A percentile compares a stretch with the other conserved stretches of the same genome.
Evolutionary conservation across 2,329 filamentous ascomycete genomes (phyloP).

Genomic region (Apiospora pterosperma): DNA sequence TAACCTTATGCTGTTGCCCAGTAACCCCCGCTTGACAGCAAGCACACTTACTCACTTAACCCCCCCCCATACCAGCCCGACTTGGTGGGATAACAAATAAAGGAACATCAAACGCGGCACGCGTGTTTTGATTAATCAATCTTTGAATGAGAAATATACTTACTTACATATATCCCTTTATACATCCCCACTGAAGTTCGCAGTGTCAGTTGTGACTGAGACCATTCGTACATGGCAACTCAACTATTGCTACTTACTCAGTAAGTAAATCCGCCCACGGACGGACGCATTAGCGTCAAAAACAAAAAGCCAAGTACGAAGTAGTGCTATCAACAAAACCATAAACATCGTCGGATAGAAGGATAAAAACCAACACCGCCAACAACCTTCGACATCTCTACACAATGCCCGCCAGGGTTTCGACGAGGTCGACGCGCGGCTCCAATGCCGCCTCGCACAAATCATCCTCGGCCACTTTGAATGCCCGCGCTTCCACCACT

Average conservation of each 20-base stretch:
- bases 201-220: background rate
- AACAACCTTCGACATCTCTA: constrained; percentile 5
- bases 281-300: background rate
- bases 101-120: background rate
- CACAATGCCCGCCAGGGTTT: constrained; percentile 48
- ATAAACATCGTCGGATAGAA: constrained; percentile 9
- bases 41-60: background rate
- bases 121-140: background rate
- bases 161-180: background rate
- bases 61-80: too few species aligned
- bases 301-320: background rate
- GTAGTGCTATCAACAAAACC: constrained; percentile 13
- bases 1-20: too few species aligned
- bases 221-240: background rate
- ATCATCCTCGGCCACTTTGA: constrained; percentile 30
- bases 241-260: background rate
- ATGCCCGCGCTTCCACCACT: constrained; percentile 40
- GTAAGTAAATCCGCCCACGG: background rate
- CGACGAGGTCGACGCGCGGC: constrained; percentile 43
- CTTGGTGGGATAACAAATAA: background rate
- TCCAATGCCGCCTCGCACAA: constrained; percentile 40
- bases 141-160: background rate
- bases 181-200: background rate
- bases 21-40: background rate
- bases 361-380: background rate